Base-by-base conservation (phyloP, 192 early-diverging fungal species). In the Kappamyces sp. region DNA sequence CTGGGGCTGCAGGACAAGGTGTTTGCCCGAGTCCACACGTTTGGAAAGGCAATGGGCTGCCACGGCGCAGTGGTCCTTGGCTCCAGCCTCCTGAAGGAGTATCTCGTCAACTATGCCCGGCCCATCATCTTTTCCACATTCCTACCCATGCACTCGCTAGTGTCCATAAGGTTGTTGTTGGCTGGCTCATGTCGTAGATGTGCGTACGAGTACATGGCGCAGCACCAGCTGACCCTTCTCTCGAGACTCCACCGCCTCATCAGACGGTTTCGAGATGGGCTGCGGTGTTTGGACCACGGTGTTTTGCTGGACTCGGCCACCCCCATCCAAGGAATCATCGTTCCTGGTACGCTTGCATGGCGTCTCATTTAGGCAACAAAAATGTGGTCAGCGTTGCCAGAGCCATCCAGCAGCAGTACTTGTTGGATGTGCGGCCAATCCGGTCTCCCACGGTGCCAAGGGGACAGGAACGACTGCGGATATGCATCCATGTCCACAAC, bases 401-500 rank as follows among this genome's bases (percentile, higher is more conserved):
- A 30, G 60, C 66, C 47, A n/a, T n/a, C n/a, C 66, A 71, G 47
- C 61, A 64, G 76, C n/a, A 69, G 7, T 32, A 42, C 3, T 72
- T 84, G 0, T 80, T 84, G 30, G 88, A 83, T 66, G 88, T 89
- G 8, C 78, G 85, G 15, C 84, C 90, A 0, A 90, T 92, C 42
- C 67, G 84, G 2, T 86, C 81, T 3, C 90, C 90, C 3, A 90
- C 88, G 5, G 90, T 92, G 0, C 84, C 88, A 1, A 74, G 71
- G 42, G 90, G 90, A 0, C 72, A 74, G 34, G 90, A 92, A 57
- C 77, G 90, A 3, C 73, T 92, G n/a, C 72, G 90, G 2, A 85
- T 92, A n/a, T 92, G 90, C 64, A 50, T 92, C 11, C 90, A 92
- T 70, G 76, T 75, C 7, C 74, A 89, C 51, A 92, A 92, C 59